phyloP scores from a whole-genome alignment of 768 basidiomycete genomes.

The Kwoniella mangroviensis region DNA sequence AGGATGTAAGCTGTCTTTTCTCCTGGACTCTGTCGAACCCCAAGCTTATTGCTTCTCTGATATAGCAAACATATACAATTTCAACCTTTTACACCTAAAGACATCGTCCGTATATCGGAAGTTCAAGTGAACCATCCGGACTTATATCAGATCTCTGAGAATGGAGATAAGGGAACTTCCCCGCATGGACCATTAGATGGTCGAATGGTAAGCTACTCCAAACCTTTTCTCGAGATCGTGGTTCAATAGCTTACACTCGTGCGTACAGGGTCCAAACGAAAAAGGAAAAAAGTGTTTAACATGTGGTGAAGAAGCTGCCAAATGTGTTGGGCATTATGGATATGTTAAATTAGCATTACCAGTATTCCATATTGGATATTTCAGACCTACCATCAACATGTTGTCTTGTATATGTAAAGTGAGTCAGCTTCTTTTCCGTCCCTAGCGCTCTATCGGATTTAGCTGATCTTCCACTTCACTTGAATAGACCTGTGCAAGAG shows the following conservation, averaged over 20 bases:
- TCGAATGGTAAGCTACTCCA: conserved; percentile 69
- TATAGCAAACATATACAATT: conserved; percentile 93
- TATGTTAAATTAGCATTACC: conserved; percentile 97
- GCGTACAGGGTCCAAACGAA: conserved; percentile 82
- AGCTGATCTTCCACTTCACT: conserved; percentile 3
- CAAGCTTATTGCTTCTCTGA: too few species aligned
- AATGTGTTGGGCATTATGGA: conserved; percentile 97
- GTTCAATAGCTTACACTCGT: not conserved
- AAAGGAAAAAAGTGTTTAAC: conserved; percentile 93
- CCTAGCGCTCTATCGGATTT: not conserved
- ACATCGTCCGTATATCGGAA: conserved; percentile 93
- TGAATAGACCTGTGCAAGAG: conserved; percentile 77
- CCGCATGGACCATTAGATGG: conserved; percentile 91
- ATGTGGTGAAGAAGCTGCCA: conserved; percentile 85
- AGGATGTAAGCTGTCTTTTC: conserved; percentile 59
- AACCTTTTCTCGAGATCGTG: not conserved
- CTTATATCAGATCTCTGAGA: conserved; percentile 70
- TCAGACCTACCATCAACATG: conserved; percentile 90
- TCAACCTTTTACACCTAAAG: conserved; percentile 88
- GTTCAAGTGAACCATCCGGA: conserved; percentile 94
- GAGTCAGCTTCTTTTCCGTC: conserved; percentile 31
- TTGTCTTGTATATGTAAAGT: conserved; percentile 98
- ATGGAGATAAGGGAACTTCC: conserved; percentile 71
- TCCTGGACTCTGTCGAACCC: too few species aligned
- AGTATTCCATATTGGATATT: conserved; percentile 98